These are phyloP conservation scores for Phaeotremella fagi DNA, from an alignment of 768 basidiomycete genomes.

Conservation along the genomic window DNA sequence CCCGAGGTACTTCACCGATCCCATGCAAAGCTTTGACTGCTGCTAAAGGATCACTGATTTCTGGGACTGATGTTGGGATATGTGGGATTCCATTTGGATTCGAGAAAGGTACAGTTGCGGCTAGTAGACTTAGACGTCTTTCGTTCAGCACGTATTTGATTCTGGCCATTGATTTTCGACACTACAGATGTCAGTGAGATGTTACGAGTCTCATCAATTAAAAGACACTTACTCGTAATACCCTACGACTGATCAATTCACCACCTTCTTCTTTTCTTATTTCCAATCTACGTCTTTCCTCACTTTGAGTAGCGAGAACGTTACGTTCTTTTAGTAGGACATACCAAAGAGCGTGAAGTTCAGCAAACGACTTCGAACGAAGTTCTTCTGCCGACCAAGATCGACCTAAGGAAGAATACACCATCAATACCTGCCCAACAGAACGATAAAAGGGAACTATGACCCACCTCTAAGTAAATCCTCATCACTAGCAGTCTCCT, in stretches of 20 bases:
- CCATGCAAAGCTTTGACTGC: neutral
- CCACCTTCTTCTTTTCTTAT: conserved; percentile 38
- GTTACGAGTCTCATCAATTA: neutral
- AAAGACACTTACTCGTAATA: conserved; percentile 39
- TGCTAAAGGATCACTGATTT: neutral
- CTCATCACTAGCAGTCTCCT: conserved; percentile 17
- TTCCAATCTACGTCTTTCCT: conserved; percentile 65
- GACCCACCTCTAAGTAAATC: conserved; percentile 30
- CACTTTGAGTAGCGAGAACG: conserved; percentile 77
- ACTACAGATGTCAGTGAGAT: conserved; percentile 52
- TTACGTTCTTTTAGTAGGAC: conserved; percentile 82
- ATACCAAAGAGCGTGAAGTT: conserved; percentile 94
- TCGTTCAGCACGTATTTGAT: conserved; percentile 91
- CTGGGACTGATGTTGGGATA: neutral
- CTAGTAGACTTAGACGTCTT: conserved; percentile 75
- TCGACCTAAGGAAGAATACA: conserved; percentile 58
- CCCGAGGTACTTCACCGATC: neutral
- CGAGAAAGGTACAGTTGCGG: conserved; percentile 52
- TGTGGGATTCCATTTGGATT: neutral
- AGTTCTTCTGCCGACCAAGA: conserved; percentile 83
- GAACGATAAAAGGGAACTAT: neutral
- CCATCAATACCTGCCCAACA: neutral
- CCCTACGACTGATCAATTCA: conserved; percentile 34
- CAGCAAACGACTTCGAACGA: conserved; percentile 82
- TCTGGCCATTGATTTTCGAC: conserved; percentile 91